Base-by-base conservation (phyloP, 2,329 filamentous ascomycete genomes). In the Westerdykella aurantiaca region DNA sequence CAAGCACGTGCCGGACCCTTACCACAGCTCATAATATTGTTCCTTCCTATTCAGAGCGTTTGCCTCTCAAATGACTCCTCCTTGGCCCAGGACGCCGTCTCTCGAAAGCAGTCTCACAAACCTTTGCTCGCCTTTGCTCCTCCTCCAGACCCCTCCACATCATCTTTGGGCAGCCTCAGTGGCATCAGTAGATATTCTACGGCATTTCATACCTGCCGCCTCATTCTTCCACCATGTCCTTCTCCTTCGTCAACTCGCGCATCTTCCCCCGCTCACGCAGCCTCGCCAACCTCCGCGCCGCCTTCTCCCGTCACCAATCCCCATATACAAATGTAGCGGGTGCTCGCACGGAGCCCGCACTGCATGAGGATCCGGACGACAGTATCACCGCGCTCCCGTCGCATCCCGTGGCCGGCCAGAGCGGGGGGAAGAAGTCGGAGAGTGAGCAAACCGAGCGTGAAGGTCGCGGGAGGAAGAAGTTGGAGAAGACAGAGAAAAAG, bases 301-400 rank as follows among this genome's bases (percentile, higher is more conserved):
- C 21, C n/a, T 22, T 18, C 38, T n/a, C 17, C 22, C 11, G 29
- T 11, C 23, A 34, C 38, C 4, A 13, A 34, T 2, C 29, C 34
- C 18, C 12, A 18, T 37, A 11, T 48, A 42, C 33, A 29, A 44
- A 29, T 12, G 25, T 7, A 29, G 17, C 37, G 18, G 9, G 34
- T 25, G 13, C 42, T 29, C 33, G 14, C 38, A 11, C 33, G 14
- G 22, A 22, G 35, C 18, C 37, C 7, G 18, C 21, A 16, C 31
- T 52, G 4, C 31, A 37, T 21, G 41, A 48, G 12, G 21, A 40
- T 10, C 42, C 18, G 5, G 48, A 48, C 29, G 44, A 49, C 17
- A 38, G n/a, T 14, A 39, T 53, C 41, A 53, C 50, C 37, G 50
- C 50, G 13, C 48, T 53, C 11, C 50, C 47, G 17, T 16, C 42